Conservation (phyloP, 2,329 filamentous ascomycete species). For the Huntiella omanensis region DNA sequence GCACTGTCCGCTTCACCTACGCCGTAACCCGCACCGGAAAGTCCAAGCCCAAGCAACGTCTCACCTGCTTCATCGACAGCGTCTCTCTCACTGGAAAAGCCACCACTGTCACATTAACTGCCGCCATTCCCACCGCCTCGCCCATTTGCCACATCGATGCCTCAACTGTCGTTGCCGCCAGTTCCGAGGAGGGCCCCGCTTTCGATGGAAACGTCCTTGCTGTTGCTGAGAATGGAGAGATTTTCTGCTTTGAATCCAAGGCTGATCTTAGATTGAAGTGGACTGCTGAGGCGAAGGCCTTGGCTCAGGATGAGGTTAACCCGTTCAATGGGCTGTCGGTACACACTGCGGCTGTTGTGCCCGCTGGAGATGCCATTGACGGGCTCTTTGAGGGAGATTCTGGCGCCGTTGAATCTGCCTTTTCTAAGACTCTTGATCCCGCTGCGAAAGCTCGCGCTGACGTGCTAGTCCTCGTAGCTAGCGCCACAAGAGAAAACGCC, state of each 20-base stretch:
- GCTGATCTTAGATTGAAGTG: conserved; percentile 26
- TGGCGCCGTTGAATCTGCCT: conserved; percentile 18
- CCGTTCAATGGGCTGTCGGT: conserved; percentile 22
- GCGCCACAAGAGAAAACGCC: conserved; percentile 12
- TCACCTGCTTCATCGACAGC: conserved; percentile 41
- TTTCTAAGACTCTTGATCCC: conserved; percentile 6
- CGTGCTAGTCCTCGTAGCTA: conserved; percentile 27
- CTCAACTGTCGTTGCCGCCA: conserved; percentile 7
- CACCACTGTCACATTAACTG: conserved; percentile 29
- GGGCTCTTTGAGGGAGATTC: conserved; percentile 36
- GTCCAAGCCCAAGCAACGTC: conserved; percentile 21
- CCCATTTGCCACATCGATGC: conserved; percentile 14
- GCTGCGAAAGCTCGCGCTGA: conserved; percentile 23
- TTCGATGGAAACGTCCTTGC: conserved; percentile 25
- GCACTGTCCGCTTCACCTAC: conserved; percentile 41
- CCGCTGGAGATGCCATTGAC: conserved; percentile 29
- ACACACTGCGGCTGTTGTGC: conserved; percentile 29
- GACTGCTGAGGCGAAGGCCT: conserved; percentile 24
- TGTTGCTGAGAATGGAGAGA: conserved; percentile 40
- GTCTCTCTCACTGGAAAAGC: conserved; percentile 32
- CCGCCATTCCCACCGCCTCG: conserved; percentile 23
- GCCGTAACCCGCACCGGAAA: conserved; percentile 32
- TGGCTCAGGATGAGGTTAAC: conserved; percentile 23
- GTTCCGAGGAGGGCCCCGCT: not conserved
- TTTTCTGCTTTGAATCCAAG: conserved; percentile 42